A percentile compares a stretch with the other conserved stretches of the same genome.
These are phyloP conservation scores for Chenopodium quinoa DNA, from an alignment of 148 eudicot species.

Conservation along the genomic window DNA sequence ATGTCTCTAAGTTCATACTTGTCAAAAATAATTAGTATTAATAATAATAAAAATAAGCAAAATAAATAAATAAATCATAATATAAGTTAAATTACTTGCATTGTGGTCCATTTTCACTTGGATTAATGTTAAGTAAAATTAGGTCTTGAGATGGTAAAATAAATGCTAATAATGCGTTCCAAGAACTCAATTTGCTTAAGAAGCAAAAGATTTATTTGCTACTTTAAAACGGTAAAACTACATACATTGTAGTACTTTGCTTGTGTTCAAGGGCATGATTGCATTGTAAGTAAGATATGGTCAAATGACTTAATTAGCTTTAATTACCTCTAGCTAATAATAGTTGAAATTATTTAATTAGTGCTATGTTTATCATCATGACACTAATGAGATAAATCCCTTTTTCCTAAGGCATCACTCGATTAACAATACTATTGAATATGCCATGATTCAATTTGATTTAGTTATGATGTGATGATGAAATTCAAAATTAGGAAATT, in stretches of 20 bases:
- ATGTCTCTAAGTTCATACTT: constrained; percentile 18
- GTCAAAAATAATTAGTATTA: too few relatives aligned
- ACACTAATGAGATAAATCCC: neutral
- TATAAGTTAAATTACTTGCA: neutral
- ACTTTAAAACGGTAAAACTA: neutral
- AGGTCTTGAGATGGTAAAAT: constrained; percentile 11
- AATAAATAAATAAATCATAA: neutral
- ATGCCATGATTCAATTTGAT: neutral
- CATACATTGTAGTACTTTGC: neutral
- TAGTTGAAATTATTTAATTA: neutral
- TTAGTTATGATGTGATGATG: too few relatives aligned
- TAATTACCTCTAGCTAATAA: neutral
- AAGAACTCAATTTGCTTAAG: neutral
- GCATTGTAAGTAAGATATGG: neutral
- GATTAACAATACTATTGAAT: neutral
- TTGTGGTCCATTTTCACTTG: constrained; percentile 12
- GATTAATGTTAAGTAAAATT: constrained; percentile 12
- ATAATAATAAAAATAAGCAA: too few relatives aligned
- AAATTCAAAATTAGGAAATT: too few relatives aligned
- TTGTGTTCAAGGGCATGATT: neutral
- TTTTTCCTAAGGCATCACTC: neutral
- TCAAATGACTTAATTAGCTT: neutral
- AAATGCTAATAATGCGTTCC: neutral
- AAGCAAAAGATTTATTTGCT: neutral
- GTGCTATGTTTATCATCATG: neutral